These are phyloP conservation scores for Aspergillus cavernicola DNA, from an alignment of 495 filamentous ascomycete species.

Conservation along the genomic window DNA sequence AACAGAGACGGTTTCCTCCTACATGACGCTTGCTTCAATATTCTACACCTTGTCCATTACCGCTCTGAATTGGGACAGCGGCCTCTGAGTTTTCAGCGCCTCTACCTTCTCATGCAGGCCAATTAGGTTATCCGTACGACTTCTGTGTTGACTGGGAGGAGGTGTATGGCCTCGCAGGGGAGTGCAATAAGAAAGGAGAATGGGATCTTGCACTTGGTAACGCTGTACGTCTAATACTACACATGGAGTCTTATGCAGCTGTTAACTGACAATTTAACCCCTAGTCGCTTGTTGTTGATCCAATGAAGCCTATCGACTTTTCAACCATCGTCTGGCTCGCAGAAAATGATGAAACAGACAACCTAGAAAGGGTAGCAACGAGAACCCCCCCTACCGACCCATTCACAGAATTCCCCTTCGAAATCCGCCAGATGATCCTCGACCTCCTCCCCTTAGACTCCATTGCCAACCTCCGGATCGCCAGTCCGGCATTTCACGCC, in stretches of 20 bases:
- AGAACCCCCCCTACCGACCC: neutral
- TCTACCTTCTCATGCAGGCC: neutral
- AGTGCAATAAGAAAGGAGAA: no score
- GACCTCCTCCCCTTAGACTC: neutral
- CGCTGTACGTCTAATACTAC: neutral
- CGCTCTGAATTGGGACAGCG: no score
- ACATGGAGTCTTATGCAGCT: neutral
- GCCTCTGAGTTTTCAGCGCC: neutral
- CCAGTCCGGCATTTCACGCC: neutral
- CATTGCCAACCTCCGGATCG: neutral
- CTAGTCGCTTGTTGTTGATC: neutral
- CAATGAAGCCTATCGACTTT: neutral
- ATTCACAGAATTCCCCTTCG: neutral
- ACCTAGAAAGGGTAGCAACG: neutral
- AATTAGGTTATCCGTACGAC: no score
- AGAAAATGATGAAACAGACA: neutral
- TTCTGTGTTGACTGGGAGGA: neutral
- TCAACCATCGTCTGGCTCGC: neutral
- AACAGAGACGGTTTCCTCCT: neutral
- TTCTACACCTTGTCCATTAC: neutral
- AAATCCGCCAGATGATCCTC: neutral
- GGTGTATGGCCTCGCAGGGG: no score
- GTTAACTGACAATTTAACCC: neutral
- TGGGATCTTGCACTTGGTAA: no score
- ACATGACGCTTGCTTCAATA: neutral